Base-by-base conservation (phyloP, 352 stramenopile species). In the Phytophthora cryptogea region DNA sequence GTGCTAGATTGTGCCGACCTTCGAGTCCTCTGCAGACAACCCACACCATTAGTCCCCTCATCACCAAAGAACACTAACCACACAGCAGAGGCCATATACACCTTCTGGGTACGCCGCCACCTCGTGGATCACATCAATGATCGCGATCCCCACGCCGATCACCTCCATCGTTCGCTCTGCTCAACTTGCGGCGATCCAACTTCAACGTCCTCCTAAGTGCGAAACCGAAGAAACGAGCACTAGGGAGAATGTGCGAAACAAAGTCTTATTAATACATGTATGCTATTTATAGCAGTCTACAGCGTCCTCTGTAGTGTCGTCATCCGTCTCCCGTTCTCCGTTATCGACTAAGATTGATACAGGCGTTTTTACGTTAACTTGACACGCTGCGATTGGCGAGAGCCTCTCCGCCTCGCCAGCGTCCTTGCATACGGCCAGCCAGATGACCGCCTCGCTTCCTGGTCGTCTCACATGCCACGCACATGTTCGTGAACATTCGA, bases 41-140 rank as follows among this genome's bases (percentile, higher is more conserved):
- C 8, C 20, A 23, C 20, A 46, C 2, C 23, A 28, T 63, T 49
- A 56, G 39, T 20, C 17, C 7, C 28, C 9, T 20, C 8, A 2
- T 23, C 20, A 23, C 20, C 32, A 8, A 17, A 35, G 3, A 17
- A 26, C 30, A 35, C 35, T 30, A 40, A 26, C 10, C 48, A 41
- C 45, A 60, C n/a, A 28, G 8, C 5, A 23, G 37, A 58, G 31
- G n/a, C n/a, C 46, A 11, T 20, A 44, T 3, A 10, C 31, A 88
- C 81, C 78, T 72, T 72, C 56, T 0, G 81, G 76, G 41, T 70
- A 90, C 66, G 46, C 57, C 5, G 72, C 72, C 42, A 89, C 72
- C 37, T 86, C 77, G 36, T 83, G 69, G 59, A 90, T 87, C 40
- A 89, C 66, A 61, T 90, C 78, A 42, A 90, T 70, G 28, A 72